Evolutionary conservation across 768 basidiomycete species (phyloP).

Genomic region (Mycena alexandri): DNA sequence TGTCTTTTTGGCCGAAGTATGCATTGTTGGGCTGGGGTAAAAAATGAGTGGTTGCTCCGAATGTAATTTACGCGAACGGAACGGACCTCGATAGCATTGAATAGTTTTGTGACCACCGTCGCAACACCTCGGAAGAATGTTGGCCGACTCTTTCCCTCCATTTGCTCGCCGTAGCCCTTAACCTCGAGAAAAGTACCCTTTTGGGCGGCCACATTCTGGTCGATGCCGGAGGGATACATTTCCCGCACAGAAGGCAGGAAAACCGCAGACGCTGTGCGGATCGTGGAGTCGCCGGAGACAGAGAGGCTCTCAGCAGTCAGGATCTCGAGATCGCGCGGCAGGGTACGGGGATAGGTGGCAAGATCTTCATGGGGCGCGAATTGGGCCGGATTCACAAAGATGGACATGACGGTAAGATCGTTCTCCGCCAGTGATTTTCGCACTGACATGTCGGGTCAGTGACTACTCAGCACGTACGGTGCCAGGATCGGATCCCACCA

Average conservation of each 20-base stretch:
- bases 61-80: constrained; percentile 17
- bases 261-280: constrained; percentile 71
- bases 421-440: constrained; percentile 80
- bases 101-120: constrained; percentile 94
- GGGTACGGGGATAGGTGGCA: constrained; percentile 88
- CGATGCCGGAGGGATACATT: constrained; percentile 95
- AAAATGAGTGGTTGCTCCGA: neutral
- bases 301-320: constrained; percentile 57
- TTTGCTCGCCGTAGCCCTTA: constrained; percentile 89
- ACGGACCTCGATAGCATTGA: constrained; percentile 89
- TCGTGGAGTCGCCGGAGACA: constrained; percentile 27
- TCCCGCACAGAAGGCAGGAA: constrained; percentile 85
- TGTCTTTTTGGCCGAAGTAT: constrained; percentile 99
- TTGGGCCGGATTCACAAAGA: constrained; percentile 98
- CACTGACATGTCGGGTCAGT: constrained; percentile 64
- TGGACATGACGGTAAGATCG: constrained; percentile 90
- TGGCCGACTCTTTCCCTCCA: constrained; percentile 92
- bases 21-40: constrained; percentile 85
- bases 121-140: constrained; percentile 96
- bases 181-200: constrained; percentile 94
- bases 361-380: constrained; percentile 98
- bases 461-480: neutral
- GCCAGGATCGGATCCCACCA: constrained; percentile 63
- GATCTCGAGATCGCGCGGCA: constrained; percentile 78
- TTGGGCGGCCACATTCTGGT: constrained; percentile 79